Base-by-base conservation (phyloP, 305 asterid species). In the Fraxinus sp. region DNA sequence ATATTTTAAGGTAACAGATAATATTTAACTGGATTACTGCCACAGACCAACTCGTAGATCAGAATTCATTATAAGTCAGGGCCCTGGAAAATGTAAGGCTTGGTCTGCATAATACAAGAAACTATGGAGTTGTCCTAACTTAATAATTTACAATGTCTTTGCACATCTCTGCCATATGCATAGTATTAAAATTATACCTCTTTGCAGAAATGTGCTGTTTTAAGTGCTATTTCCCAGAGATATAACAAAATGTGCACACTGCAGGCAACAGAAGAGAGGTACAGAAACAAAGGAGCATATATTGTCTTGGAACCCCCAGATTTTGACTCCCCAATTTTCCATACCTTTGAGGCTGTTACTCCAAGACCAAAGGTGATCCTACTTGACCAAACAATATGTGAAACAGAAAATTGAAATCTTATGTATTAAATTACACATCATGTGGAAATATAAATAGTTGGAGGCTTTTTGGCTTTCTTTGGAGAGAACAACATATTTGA, bases 251-350 rank as follows among this genome's bases (percentile, higher is more conserved):
- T n/a, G 66, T 83, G 82, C 16, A 37, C 76, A 70, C 79, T 81
- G 77, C 94, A 95, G 99, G 97, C 97, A 83, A 92, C 99, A 33
- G 94, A 86, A 78, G 98, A 93, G 84, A 91, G 99, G 84, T 90
- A 90, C 88, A 85, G 88, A 84, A 94, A 96, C 88, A 96, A 96
- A 87, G 99, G 94, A 86, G 97, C 99, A 28, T 96, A 94, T 81
- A 84, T 96, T 79, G 86, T 94, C 81, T 83, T 96, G 88, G 95
- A 89, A 84, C 93, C 99, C 73, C 99, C 98, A 1, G 81, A 88
- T 55, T 94, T 91, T 78, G 92, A 90, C 82, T 86, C 91, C 66
- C 98, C 98, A 39, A 79, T 52, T 86, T 93, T 92, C 85, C 97
- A 79, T 81, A 92, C 92, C 88, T 96, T 94, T 78, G 97, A 92